These are phyloP conservation scores for Stylonectria norvegica DNA, from an alignment of 2,329 filamentous ascomycete species.

Conservation along the genomic window DNA sequence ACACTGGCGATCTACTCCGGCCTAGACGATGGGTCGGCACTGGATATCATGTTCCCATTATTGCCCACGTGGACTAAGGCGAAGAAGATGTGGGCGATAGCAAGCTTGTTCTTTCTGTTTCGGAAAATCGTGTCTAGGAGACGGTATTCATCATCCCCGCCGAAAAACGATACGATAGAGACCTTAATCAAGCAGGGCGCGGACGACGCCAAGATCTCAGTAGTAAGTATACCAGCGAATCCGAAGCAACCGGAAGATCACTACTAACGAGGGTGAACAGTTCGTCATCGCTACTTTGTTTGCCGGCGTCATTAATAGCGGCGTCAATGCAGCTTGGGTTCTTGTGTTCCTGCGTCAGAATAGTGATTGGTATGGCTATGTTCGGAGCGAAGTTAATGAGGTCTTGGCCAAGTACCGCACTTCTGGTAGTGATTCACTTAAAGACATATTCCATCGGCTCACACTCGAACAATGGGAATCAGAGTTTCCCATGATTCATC, in stretches of 20 bases:
- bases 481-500: conserved; percentile 50
- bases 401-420: conserved; percentile 42
- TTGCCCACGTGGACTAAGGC: conserved; percentile 44
- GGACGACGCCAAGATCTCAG: conserved; percentile 40
- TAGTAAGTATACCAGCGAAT: conserved; percentile 26
- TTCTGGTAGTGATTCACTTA: conserved; percentile 25
- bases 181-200: conserved; percentile 50
- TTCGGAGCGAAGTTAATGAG: conserved; percentile 45
- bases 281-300: conserved; percentile 54
- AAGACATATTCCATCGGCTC: conserved; percentile 41
- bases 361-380: conserved; percentile 42
- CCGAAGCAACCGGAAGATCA: background rate
- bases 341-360: conserved; percentile 47
- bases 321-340: conserved; percentile 53
- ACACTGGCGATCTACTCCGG: conserved; percentile 44
- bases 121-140: conserved; percentile 45
- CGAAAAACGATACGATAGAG: conserved; percentile 51
- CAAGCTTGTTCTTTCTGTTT: conserved; percentile 47
- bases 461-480: conserved; percentile 53
- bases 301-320: conserved; percentile 55
- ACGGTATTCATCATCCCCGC: no score
- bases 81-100: conserved; percentile 42
- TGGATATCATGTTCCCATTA: conserved; percentile 51
- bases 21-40: conserved; percentile 43
- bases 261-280: conserved; percentile 18